Evolutionary conservation across 805 yeast genomes (phyloP).

Genomic region (Schwanniomyces yamadae): DNA sequence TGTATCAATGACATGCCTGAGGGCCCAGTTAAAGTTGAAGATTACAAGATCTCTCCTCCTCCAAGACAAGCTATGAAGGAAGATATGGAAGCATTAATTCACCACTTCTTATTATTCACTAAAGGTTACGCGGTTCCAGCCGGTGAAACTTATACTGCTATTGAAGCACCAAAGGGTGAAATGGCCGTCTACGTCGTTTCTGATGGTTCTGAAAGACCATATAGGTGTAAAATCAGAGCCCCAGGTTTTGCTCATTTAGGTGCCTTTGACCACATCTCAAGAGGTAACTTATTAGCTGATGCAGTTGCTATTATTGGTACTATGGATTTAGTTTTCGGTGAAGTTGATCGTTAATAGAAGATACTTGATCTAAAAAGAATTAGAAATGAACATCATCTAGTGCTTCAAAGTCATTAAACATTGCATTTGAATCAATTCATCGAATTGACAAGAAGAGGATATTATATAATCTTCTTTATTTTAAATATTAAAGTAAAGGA

Average conservation of each 20-base stretch:
- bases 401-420: constrained; percentile 5
- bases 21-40: constrained; percentile 89
- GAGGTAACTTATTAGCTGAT: constrained; percentile 86
- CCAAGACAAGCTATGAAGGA: constrained; percentile 81
- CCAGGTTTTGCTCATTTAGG: constrained; percentile 91
- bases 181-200: constrained; percentile 88
- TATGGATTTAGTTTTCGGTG: constrained; percentile 93
- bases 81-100: constrained; percentile 90
- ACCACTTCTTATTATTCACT: constrained; percentile 83
- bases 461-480: too few relatives aligned
- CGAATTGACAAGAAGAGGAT: constrained; percentile 7
- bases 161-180: constrained; percentile 95
- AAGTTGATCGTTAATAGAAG: constrained; percentile 74
- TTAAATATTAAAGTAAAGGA: too few relatives aligned
- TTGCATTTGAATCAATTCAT: constrained; percentile 12
- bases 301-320: constrained; percentile 94
- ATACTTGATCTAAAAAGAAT: too few relatives aligned
- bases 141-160: constrained; percentile 88
- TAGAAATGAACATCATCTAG: neutral
- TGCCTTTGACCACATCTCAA: constrained; percentile 82
- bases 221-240: constrained; percentile 90
- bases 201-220: constrained; percentile 88
- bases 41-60: constrained; percentile 81
- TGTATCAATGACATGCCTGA: constrained; percentile 90
- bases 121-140: constrained; percentile 88